A percentile compares a stretch with the other conserved stretches of the same genome.
These are phyloP conservation scores for Hymenoscyphus scutula DNA, from an alignment of 2,329 filamentous ascomycete species.

Conservation along the genomic window DNA sequence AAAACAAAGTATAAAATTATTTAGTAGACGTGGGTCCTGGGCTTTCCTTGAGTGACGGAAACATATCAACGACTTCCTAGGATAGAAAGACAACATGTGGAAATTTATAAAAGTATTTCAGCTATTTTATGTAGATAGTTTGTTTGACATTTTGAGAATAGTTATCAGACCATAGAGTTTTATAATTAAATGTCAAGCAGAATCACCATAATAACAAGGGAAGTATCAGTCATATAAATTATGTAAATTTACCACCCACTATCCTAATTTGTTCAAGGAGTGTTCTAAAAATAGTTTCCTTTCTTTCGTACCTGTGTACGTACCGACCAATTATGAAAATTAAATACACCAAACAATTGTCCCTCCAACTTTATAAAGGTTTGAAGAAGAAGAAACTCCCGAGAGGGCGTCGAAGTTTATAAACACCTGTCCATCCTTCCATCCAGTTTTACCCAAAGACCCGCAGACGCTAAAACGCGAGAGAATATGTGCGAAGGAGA, in stretches of 20 bases:
- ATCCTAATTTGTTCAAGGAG: background rate
- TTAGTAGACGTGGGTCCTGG: too few relatives aligned
- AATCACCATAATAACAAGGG: too few relatives aligned
- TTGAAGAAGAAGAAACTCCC: background rate
- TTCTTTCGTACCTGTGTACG: background rate
- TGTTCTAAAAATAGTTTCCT: background rate
- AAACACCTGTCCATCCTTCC: background rate
- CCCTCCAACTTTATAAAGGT: background rate
- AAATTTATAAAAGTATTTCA: too few relatives aligned
- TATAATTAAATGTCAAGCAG: too few relatives aligned
- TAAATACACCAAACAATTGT: slow-evolving; percentile 2
- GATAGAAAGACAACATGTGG: too few relatives aligned
- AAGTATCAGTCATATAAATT: background rate
- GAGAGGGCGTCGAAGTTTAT: background rate
- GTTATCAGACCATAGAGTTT: too few relatives aligned
- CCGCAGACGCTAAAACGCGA: background rate
- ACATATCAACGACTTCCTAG: too few relatives aligned
- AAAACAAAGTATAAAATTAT: too few relatives aligned
- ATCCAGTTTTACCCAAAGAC: background rate
- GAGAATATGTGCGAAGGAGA: background rate
- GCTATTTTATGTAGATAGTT: too few relatives aligned
- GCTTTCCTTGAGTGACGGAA: too few relatives aligned
- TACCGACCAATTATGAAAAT: background rate
- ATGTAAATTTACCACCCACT: background rate
- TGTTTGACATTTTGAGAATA: too few relatives aligned